Evolutionary conservation across 1,284 basidiomycete species (phyloP).

Genomic region (Trichosporon asahii): DNA sequence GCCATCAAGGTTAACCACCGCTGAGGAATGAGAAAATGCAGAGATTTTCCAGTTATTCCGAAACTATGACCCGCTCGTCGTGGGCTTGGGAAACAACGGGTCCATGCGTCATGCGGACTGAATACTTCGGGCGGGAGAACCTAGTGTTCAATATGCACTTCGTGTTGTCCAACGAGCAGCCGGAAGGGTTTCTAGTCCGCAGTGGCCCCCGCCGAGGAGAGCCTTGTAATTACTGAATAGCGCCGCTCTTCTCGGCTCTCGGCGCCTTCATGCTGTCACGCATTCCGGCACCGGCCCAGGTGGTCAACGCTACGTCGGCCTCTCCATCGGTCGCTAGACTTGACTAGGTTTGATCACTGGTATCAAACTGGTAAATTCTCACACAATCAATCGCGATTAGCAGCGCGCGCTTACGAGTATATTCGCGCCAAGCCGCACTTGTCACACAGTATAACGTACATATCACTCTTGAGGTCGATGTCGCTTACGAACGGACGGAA

Average conservation of each 20-base stretch:
- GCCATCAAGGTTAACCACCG: background rate
- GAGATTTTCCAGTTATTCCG: background rate
- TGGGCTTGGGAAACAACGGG: background rate
- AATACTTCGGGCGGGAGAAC: background rate
- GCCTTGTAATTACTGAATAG: background rate
- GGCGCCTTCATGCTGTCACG: background rate
- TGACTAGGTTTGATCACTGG: background rate
- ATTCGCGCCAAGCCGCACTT: background rate
- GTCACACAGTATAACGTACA: background rate
- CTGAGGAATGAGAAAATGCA: background rate
- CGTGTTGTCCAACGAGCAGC: background rate
- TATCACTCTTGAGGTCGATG: background rate
- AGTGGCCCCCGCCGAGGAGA: background rate
- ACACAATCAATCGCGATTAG: background rate
- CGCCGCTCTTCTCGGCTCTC: background rate
- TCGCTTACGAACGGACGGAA: background rate
- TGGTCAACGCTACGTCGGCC: background rate
- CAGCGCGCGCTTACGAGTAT: no score
- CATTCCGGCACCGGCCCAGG: background rate
- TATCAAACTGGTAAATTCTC: background rate
- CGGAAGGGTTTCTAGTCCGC: background rate
- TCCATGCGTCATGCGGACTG: background rate
- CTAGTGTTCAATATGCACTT: background rate
- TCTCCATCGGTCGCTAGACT: background rate
- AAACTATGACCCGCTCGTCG: background rate